Evolutionary conservation across 2,329 filamentous ascomycete species (phyloP).

Genomic region (Phialophora chinensis): DNA sequence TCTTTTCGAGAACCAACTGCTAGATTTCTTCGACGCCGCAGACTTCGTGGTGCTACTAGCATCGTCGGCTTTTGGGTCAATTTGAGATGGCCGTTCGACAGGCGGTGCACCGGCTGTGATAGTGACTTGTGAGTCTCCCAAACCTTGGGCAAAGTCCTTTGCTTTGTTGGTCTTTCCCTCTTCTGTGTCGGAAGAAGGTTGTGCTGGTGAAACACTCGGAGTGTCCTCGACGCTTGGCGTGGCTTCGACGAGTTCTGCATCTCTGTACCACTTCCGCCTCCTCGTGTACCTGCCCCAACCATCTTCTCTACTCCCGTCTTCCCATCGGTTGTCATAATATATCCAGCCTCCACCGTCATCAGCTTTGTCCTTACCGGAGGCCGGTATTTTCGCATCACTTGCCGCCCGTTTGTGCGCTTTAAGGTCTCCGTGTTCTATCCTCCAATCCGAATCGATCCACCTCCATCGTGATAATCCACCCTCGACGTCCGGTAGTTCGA

Average conservation of each 20-base stretch:
- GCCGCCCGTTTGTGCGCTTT: conserved; percentile 31
- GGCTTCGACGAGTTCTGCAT: conserved; percentile 90
- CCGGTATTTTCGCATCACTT: conserved; percentile 47
- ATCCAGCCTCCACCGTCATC: conserved; percentile 83
- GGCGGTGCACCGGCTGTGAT: conserved; percentile 8
- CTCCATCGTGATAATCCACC: conserved; percentile 69
- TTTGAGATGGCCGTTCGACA: conserved; percentile 8
- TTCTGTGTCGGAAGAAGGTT: conserved; percentile 30
- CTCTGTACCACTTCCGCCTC: conserved; percentile 92
- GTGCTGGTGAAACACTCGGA: conserved; percentile 48
- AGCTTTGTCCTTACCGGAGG: conserved; percentile 45
- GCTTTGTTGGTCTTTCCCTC: conserved; percentile 33
- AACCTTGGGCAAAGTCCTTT: conserved; percentile 33
- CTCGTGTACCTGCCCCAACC: conserved; percentile 95
- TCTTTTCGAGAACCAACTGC: conserved; percentile 35
- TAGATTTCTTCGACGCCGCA: conserved; percentile 23
- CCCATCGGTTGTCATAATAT: conserved; percentile 99
- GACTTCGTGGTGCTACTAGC: conserved; percentile 24
- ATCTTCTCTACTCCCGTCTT: conserved; percentile 83
- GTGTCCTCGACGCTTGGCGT: conserved; percentile 53
- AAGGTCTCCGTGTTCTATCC: conserved; percentile 71
- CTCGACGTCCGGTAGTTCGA: conserved; percentile 71
- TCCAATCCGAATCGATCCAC: conserved; percentile 91
- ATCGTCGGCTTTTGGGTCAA: conserved; percentile 23
- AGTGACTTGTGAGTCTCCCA: conserved; percentile 22